Evolutionary conservation across 768 basidiomycete genomes (phyloP).

Genomic region (Serendipita sp.): DNA sequence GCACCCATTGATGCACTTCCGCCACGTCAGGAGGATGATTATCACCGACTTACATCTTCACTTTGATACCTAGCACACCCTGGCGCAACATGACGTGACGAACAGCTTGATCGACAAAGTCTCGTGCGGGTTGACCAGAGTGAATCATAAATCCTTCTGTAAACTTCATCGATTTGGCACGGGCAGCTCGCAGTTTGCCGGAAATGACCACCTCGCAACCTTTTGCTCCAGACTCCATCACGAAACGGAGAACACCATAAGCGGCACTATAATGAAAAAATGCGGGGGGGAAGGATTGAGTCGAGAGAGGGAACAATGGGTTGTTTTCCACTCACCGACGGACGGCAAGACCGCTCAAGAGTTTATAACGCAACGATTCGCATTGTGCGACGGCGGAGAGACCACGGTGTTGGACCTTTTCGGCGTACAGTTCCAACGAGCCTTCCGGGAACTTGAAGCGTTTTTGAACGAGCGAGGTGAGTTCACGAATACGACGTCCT

Average conservation of each 20-base stretch:
- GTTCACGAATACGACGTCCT: conserved; percentile 96
- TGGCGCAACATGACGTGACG: conserved; percentile 96
- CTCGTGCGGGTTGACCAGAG: conserved; percentile 92
- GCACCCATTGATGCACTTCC: too few relatives aligned
- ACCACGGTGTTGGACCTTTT: conserved; percentile 97
- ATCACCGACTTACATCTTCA: conserved; percentile 79
- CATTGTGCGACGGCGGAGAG: conserved; percentile 97
- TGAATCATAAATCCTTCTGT: conserved; percentile 99
- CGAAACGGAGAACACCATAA: conserved; percentile 99
- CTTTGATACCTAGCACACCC: conserved; percentile 99
- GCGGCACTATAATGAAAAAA: conserved; percentile 46
- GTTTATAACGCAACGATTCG: conserved; percentile 96
- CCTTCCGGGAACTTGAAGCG: conserved; percentile 99
- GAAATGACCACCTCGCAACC: conserved; percentile 99
- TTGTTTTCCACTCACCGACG: conserved; percentile 54
- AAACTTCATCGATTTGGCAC: conserved; percentile 99
- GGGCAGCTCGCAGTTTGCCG: conserved; percentile 97
- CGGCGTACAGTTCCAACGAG: conserved; percentile 95
- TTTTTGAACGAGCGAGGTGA: conserved; percentile 96
- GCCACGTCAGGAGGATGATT: neutral
- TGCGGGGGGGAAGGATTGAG: neutral
- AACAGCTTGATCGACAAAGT: conserved; percentile 96
- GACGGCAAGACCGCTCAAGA: conserved; percentile 97
- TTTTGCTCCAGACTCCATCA: conserved; percentile 99
- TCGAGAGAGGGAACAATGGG: neutral